phyloP scores from a whole-genome alignment of 1,284 basidiomycete species.

The Ganoderma sp. region DNA sequence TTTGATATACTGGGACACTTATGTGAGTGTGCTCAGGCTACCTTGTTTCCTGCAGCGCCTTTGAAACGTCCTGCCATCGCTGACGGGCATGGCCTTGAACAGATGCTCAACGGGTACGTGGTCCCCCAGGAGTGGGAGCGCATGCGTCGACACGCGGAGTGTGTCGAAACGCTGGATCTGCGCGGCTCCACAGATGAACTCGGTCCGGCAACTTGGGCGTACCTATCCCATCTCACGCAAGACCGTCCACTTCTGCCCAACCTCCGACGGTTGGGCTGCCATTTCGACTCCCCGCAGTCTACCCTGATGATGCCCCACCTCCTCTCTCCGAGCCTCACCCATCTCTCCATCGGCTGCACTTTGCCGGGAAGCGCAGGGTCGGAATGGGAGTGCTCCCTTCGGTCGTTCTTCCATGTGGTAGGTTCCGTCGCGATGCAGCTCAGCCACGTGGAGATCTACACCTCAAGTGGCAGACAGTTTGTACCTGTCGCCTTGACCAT shows the following conservation, averaged over 20 bases:
- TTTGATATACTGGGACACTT: neutral
- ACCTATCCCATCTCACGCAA: slow-evolving; percentile 1
- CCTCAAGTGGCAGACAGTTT: no score
- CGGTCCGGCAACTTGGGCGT: neutral
- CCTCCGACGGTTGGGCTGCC: neutral
- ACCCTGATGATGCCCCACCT: neutral
- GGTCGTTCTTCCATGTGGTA: neutral
- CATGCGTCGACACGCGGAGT: neutral
- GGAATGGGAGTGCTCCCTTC: neutral
- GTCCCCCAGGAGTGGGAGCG: neutral
- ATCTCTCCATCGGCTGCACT: neutral
- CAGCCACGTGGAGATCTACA: neutral
- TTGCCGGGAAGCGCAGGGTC: neutral
- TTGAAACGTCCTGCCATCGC: neutral
- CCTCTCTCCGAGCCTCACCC: neutral
- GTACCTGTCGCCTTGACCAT: neutral
- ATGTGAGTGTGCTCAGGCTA: neutral
- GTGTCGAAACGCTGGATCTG: neutral
- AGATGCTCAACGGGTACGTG: slow-evolving; percentile 2
- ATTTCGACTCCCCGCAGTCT: neutral
- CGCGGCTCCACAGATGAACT: neutral
- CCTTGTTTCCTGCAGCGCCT: no score
- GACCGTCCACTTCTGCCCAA: neutral
- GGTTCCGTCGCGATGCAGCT: neutral
- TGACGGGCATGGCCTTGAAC: neutral